These are phyloP conservation scores for Podospora pseudopauciseta DNA, from an alignment of 495 filamentous ascomycete genomes.

Conservation along the genomic window DNA sequence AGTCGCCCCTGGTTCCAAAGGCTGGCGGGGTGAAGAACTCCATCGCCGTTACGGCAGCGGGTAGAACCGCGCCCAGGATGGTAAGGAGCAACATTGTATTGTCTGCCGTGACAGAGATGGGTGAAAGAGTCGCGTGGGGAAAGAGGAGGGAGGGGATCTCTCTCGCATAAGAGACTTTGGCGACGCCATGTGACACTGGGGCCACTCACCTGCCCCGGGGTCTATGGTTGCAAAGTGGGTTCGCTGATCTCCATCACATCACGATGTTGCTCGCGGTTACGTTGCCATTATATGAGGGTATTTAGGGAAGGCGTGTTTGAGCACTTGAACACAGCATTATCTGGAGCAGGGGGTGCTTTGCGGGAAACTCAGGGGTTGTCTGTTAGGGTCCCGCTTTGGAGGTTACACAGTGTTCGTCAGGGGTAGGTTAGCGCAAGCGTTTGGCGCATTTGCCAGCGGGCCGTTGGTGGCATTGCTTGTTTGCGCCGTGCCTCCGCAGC, in stretches of 20 bases:
- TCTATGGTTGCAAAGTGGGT: background rate
- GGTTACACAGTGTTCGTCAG: background rate
- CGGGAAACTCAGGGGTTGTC: background rate
- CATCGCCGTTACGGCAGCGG: background rate
- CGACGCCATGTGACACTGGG: background rate
- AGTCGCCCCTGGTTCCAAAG: background rate
- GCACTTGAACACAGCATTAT: background rate
- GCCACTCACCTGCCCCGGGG: background rate
- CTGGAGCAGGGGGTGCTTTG: background rate
- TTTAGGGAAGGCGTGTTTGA: background rate
- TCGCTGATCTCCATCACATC: background rate
- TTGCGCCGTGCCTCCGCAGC: background rate
- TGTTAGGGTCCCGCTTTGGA: background rate
- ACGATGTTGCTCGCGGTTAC: background rate
- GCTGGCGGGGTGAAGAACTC: conserved; percentile 1
- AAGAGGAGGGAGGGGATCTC: background rate
- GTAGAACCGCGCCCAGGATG: background rate
- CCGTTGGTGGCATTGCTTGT: background rate
- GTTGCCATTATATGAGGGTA: background rate
- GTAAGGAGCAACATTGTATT: background rate
- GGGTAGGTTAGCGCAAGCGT: background rate
- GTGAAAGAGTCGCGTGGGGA: background rate
- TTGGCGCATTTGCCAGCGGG: background rate
- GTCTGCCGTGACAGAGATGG: background rate
- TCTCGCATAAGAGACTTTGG: background rate